phyloP scores from a whole-genome alignment of 805 yeast genomes.

The Wickerhamomyces sydowiorum region DNA sequence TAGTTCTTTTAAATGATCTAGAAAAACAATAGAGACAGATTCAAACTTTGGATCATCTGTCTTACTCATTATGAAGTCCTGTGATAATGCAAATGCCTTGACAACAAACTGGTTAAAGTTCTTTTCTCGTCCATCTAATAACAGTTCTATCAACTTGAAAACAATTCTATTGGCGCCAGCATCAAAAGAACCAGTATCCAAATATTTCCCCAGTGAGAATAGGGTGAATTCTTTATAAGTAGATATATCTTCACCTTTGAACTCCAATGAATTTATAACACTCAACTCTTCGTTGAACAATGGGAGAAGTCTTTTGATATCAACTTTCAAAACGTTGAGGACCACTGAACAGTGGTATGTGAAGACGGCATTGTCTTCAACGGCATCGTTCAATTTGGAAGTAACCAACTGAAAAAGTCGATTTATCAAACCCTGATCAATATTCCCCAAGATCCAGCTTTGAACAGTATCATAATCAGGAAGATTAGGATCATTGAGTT shows the following conservation, averaged over 20 bases:
- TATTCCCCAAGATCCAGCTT: slow-evolving; percentile 41
- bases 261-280: slow-evolving; percentile 43
- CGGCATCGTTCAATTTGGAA: slow-evolving; percentile 40
- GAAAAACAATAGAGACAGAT: slow-evolving; percentile 15
- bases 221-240: slow-evolving; percentile 57
- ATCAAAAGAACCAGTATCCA: slow-evolving; percentile 28
- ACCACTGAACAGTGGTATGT: slow-evolving; percentile 56
- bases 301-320: slow-evolving; percentile 36
- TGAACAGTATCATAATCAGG: slow-evolving; percentile 37
- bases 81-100: slow-evolving; percentile 32
- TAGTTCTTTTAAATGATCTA: slow-evolving; percentile 19
- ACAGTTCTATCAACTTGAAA: slow-evolving; percentile 36
- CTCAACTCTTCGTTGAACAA: slow-evolving; percentile 54
- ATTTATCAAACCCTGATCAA: slow-evolving; percentile 50
- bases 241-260: slow-evolving; percentile 40
- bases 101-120: slow-evolving; percentile 42
- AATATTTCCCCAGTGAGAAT: slow-evolving; percentile 39
- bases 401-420: slow-evolving; percentile 56
- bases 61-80: slow-evolving; percentile 13
- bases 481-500: slow-evolving; percentile 37
- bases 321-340: slow-evolving; percentile 43
- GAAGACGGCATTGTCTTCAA: slow-evolving; percentile 60
- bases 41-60: slow-evolving; percentile 10
- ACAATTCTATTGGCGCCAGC: slow-evolving; percentile 36
- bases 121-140: slow-evolving; percentile 54